These are phyloP conservation scores for Senna tora DNA, from an alignment of 306 rosid species.

Conservation along the genomic window DNA sequence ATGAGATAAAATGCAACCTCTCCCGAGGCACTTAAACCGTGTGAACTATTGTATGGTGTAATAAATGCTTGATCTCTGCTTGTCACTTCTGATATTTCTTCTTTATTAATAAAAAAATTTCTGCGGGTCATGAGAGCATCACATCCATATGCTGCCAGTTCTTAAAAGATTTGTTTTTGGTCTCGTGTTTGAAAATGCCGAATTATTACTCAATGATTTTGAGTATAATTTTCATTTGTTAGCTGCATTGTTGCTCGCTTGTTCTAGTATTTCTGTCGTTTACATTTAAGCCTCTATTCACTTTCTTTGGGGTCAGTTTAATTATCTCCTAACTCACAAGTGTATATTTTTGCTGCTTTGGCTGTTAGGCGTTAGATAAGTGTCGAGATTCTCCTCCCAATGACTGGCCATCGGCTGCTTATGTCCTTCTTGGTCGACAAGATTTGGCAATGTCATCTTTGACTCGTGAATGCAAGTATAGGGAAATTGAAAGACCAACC, in stretches of 20 bases:
- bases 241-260: conserved; percentile 8
- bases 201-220: conserved; percentile 4
- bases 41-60: too few relatives aligned
- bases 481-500: conserved; percentile 79
- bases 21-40: too few relatives aligned
- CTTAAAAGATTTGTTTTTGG: neutral
- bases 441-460: conserved; percentile 94
- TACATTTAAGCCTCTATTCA: conserved; percentile 1
- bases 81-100: too few relatives aligned
- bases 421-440: conserved; percentile 94
- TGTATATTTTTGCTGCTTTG: conserved; percentile 38
- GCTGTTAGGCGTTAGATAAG: conserved; percentile 84
- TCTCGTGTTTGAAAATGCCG: conserved; percentile 16
- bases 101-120: too few relatives aligned
- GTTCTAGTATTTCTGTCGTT: neutral
- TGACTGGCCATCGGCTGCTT: conserved; percentile 98
- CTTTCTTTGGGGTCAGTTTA: conserved; percentile 7
- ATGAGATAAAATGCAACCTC: too few relatives aligned
- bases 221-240: conserved; percentile 22
- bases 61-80: too few relatives aligned
- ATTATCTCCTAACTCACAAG: neutral
- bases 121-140: too few relatives aligned
- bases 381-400: conserved; percentile 96
- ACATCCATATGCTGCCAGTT: too few relatives aligned
- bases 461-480: conserved; percentile 69